phyloP scores from a whole-genome alignment of 2,329 filamentous ascomycete genomes.

The Penicillium nordicum region DNA sequence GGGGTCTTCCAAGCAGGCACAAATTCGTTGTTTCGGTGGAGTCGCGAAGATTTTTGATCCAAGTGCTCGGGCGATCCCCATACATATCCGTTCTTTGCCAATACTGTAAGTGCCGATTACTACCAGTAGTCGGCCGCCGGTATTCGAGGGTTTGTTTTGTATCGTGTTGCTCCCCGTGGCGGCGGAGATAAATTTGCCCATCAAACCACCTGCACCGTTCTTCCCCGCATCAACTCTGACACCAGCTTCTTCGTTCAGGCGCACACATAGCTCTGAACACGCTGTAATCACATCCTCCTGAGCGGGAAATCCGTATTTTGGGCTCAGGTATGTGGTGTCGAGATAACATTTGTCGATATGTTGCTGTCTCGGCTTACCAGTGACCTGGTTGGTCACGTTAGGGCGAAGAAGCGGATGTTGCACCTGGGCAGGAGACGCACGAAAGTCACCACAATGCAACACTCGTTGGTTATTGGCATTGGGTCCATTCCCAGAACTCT shows the following conservation, averaged over 20 bases:
- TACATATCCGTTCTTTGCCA: constrained; percentile 92
- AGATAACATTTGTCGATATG: constrained; percentile 94
- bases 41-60: constrained; percentile 86
- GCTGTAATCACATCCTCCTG: constrained; percentile 84
- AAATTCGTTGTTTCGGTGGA: constrained; percentile 77
- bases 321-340: constrained; percentile 94
- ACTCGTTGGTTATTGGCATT: constrained; percentile 69
- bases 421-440: constrained; percentile 81
- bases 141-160: constrained; percentile 28
- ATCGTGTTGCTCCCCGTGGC: constrained; percentile 34
- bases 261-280: constrained; percentile 83
- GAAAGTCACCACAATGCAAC: constrained; percentile 92
- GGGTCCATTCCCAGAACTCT: constrained; percentile 60
- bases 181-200: constrained; percentile 60
- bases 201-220: constrained; percentile 54
- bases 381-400: constrained; percentile 65
- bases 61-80: constrained; percentile 84
- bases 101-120: constrained; percentile 97
- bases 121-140: constrained; percentile 71
- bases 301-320: constrained; percentile 88
- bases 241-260: constrained; percentile 63
- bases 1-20: constrained; percentile 77
- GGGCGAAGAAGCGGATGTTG: constrained; percentile 77
- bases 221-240: constrained; percentile 57
- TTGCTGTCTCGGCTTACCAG: constrained; percentile 71